Evolutionary conservation across 1,139 yeast genomes (phyloP), one percentile per base, ranked within the genome.

Genomic region (Kurtzmaniella natalensis): DNA sequence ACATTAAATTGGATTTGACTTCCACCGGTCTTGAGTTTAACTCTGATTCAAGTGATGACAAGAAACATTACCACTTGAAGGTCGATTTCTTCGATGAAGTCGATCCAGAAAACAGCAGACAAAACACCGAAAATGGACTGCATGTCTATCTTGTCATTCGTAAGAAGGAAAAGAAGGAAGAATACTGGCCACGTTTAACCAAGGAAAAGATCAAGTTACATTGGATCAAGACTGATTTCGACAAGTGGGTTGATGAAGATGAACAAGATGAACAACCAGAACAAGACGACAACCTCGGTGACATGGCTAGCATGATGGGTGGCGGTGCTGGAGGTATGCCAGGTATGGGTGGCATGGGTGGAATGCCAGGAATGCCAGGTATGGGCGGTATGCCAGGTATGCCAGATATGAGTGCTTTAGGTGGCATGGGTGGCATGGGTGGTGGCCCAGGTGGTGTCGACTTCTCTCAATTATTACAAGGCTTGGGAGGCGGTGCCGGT

Each of bases 231-330:
- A 92, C 98, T 11, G 98, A 92, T 57, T 92, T 92, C 53, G 96
- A 89, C 66, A 85, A 81, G 61, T 92, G 98, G 98, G 94, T 83
- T 30, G 95, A 87, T 55, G 95, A 87, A 66, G 96, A 88, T 52
- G 95, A 87, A 61, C 95, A 86, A 61, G 87, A 84, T 30, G 86
- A 75, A 46, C 58, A 55, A 27, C 64, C 61, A 7, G 80, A 64
- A 29, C 72, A 67, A 13, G 78, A 71, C 26, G 66, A 61, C 29
- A 72, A 61, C 29, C 51, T 56, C 47, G 45, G 49, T 28, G 52
- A 56, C 32, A 57, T 57, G 58, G 49, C 48, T 34, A 54, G 47
- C 38, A 51, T 54, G 55, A 57, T 48, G 31, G 54, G 47, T 31
- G 65, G 61, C 17, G 68, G 66, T 27, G 52, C 50, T 34, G 51